phyloP scores from a whole-genome alignment of 2,329 filamentous ascomycete species.

The Colletotrichum sp. region DNA sequence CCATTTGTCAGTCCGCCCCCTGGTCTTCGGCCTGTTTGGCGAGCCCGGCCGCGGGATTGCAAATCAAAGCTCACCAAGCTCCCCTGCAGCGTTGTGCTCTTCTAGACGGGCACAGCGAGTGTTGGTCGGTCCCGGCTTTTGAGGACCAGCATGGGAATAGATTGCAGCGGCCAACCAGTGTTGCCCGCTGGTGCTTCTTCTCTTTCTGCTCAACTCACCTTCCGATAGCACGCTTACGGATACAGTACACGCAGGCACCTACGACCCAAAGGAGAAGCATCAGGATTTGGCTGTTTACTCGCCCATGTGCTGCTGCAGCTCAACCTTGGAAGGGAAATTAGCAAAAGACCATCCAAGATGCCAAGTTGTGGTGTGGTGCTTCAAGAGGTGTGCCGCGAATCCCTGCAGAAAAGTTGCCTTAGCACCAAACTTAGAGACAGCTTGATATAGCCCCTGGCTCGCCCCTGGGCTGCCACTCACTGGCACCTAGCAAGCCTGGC shows the following conservation, averaged over 20 bases:
- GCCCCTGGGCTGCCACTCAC: neutral
- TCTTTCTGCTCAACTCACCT: neutral
- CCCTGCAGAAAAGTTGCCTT: constrained; percentile 15
- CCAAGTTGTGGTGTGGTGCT: constrained; percentile 14
- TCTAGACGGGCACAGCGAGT: neutral
- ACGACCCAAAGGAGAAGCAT: constrained; percentile 1
- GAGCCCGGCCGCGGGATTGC: constrained; percentile 3
- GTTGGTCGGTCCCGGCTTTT: neutral
- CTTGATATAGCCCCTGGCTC: constrained; percentile 13
- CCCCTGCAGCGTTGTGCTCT: neutral
- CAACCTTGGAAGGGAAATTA: constrained; percentile 22
- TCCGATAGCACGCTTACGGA: neutral
- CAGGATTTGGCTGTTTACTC: constrained; percentile 11
- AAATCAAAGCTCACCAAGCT: constrained; percentile 1
- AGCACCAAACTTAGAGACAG: constrained; percentile 18
- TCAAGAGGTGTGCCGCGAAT: constrained; percentile 16
- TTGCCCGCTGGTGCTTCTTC: neutral
- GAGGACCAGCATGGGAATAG: neutral
- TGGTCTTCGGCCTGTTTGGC: neutral
- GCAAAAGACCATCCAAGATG: constrained; percentile 19
- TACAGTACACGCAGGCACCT: neutral
- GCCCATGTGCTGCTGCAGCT: constrained; percentile 17
- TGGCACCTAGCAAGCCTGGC: neutral
- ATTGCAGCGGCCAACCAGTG: neutral
- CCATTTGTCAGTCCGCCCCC: neutral